phyloP scores from a whole-genome alignment of 495 filamentous ascomycete genomes.

The Penicillium crystallinum region DNA sequence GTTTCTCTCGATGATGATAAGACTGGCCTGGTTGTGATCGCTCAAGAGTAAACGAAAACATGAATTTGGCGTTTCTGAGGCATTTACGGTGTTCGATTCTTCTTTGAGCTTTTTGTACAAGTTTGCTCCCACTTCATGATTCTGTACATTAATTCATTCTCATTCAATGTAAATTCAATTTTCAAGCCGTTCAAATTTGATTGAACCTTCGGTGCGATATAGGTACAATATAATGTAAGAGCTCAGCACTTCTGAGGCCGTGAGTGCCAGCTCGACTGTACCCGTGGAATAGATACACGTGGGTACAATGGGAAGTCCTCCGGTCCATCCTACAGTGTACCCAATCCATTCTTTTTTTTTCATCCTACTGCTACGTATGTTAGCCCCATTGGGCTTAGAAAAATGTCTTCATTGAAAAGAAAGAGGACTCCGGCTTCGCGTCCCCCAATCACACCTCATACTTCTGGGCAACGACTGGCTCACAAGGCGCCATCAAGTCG shows the following conservation, averaged over 20 bases:
- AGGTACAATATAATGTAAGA: neutral
- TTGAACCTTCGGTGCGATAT: too few relatives aligned
- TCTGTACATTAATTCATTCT: conserved; percentile 13
- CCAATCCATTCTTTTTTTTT: neutral
- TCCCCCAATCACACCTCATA: conserved; percentile 11
- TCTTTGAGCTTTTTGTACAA: conserved; percentile 4
- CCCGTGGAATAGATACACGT: too few relatives aligned
- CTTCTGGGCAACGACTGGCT: conserved; percentile 6
- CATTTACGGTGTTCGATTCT: conserved; percentile 1
- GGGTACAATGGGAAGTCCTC: neutral
- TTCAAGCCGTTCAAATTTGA: too few relatives aligned
- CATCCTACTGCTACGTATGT: neutral
- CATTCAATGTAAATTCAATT: conserved; percentile 6
- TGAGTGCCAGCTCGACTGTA: too few relatives aligned
- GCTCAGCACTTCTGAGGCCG: too few relatives aligned
- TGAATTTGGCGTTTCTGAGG: conserved; percentile 8
- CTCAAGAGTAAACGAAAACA: conserved; percentile 14
- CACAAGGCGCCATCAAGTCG: conserved; percentile 2
- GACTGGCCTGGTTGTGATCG: conserved; percentile 27
- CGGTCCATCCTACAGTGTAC: neutral
- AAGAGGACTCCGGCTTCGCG: conserved; percentile 15
- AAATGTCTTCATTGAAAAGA: conserved; percentile 23
- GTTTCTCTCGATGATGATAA: conserved; percentile 56
- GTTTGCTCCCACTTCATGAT: conserved; percentile 11
- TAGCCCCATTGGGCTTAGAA: neutral